Percentiles rank a stretch among this genome's conserved stretches.
Conservation (phyloP, 2,329 filamentous ascomycete genomes). For the Emericellopsis cladophorae region DNA sequence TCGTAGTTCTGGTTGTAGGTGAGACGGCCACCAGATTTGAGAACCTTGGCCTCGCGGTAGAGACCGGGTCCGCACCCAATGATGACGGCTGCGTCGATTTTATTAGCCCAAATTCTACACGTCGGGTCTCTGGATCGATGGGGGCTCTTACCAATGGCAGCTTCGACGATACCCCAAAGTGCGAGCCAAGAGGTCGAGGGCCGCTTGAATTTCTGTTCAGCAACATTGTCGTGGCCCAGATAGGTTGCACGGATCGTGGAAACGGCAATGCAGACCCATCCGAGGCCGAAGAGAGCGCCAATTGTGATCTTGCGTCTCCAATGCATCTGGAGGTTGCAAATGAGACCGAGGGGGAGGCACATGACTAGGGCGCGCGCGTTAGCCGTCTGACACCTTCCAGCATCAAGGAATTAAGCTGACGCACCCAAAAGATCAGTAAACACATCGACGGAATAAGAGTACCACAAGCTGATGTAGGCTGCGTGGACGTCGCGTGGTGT, state of each 20-base stretch:
- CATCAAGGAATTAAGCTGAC: background rate
- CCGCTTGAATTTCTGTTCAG: conserved; percentile 1
- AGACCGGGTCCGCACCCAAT: conserved; percentile 5
- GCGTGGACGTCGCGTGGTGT: conserved; percentile 5
- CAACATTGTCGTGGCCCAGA: conserved; percentile 1
- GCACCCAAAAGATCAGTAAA: conserved; percentile 6
- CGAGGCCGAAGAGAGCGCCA: conserved; percentile 6
- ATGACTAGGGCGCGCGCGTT: conserved; percentile 2
- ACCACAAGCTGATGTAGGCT: conserved; percentile 6
- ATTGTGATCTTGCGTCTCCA: conserved; percentile 6
- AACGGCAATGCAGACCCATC: conserved; percentile 6
- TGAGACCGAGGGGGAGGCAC: conserved; percentile 4
- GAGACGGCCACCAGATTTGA: background rate
- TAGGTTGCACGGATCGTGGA: conserved; percentile 6
- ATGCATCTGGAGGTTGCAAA: conserved; percentile 5
- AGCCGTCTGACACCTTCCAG: background rate
- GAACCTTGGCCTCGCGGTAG: conserved; percentile 3
- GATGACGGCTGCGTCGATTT: conserved; percentile 3
- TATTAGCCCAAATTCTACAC: background rate
- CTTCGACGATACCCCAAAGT: conserved; percentile 5
- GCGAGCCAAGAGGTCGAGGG: conserved; percentile 5
- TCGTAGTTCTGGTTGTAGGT: conserved; percentile 2
- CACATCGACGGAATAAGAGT: conserved; percentile 5
- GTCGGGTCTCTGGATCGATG: background rate
- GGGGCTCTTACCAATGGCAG: conserved; percentile 2